A percentile compares a stretch with the other conserved stretches of the same genome.
phyloP scores from a whole-genome alignment of 2,329 filamentous ascomycete species.

The Amauroascus niger region DNA sequence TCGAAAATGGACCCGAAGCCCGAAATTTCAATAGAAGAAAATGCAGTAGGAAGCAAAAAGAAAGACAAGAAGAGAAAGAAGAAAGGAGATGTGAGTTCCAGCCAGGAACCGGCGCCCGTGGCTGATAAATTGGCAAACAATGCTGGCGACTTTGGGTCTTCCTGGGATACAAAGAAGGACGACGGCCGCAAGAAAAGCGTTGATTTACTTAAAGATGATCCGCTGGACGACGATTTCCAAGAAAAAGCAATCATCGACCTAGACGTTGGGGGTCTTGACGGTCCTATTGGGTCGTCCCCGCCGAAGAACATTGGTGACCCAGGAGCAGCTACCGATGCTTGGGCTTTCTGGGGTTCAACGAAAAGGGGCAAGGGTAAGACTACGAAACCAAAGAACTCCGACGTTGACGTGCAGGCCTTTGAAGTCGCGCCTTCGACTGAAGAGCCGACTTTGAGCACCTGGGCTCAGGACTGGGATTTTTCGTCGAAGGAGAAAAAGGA shows the following conservation, averaged over 20 bases:
- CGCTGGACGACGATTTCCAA: not conserved
- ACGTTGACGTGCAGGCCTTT: not conserved
- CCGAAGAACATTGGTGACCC: not conserved
- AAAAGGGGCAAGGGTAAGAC: slow-evolving; percentile 12
- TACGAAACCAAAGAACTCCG: slow-evolving; percentile 3
- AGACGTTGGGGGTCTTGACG: not conserved
- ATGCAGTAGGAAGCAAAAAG: slow-evolving; percentile 1
- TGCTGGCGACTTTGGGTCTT: not conserved
- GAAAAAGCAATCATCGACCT: not conserved
- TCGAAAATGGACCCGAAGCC: not conserved
- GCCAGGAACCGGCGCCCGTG: slow-evolving; percentile 22
- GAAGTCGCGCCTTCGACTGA: not conserved
- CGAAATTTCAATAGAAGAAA: not conserved
- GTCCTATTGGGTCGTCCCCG: not conserved
- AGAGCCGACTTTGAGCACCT: slow-evolving; percentile 23
- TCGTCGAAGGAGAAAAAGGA: slow-evolving; percentile 41
- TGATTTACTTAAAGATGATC: not conserved
- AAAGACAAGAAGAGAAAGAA: slow-evolving; percentile 37
- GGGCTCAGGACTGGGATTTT: slow-evolving; percentile 28
- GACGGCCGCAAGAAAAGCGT: not conserved
- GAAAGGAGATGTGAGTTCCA: too few relatives aligned
- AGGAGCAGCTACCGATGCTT: not conserved
- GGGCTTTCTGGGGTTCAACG: slow-evolving; percentile 12
- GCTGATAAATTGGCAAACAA: not conserved
- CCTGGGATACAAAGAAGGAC: not conserved